Conservation (phyloP, 2,329 filamentous ascomycete species). For the Colletotrichum sp. region DNA sequence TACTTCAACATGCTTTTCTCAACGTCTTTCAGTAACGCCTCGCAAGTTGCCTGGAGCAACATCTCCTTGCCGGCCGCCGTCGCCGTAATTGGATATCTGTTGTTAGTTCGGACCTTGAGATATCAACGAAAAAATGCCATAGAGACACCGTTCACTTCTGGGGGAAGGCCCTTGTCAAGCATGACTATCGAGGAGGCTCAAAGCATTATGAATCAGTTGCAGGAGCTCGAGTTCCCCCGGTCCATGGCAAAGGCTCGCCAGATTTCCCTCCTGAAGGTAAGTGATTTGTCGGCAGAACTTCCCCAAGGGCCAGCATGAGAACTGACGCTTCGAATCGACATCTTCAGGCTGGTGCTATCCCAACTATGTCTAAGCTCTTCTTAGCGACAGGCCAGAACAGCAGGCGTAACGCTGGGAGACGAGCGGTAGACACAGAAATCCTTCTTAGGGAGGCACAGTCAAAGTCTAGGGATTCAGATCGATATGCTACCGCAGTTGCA, state of each 20-base stretch:
- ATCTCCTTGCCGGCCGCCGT: neutral
- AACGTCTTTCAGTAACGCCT: neutral
- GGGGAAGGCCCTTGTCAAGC: neutral
- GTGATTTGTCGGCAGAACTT: neutral
- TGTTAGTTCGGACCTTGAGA: neutral
- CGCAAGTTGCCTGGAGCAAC: neutral
- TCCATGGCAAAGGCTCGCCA: conserved; percentile 55
- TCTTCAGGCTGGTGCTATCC: conserved; percentile 53
- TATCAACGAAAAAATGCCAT: neutral
- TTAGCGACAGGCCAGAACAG: conserved; percentile 54
- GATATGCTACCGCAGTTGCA: conserved; percentile 56
- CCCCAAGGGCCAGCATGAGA: neutral
- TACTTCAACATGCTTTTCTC: neutral
- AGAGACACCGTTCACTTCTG: neutral
- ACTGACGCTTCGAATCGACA: neutral
- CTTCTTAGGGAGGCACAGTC: conserved; percentile 53
- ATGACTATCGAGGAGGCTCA: conserved; percentile 15
- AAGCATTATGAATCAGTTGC: conserved; percentile 47
- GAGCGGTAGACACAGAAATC: conserved; percentile 56
- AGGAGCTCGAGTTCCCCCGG: conserved; percentile 61
- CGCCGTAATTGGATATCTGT: neutral
- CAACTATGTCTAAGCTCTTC: conserved; percentile 55
- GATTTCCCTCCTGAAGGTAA: conserved; percentile 63
- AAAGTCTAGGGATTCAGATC: conserved; percentile 45
- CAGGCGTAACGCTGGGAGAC: conserved; percentile 47